A percentile compares a stretch with the other conserved stretches of the same genome.
phyloP scores from a whole-genome alignment of 306 rosid genomes.

The Vigna reflexopilosa region DNA sequence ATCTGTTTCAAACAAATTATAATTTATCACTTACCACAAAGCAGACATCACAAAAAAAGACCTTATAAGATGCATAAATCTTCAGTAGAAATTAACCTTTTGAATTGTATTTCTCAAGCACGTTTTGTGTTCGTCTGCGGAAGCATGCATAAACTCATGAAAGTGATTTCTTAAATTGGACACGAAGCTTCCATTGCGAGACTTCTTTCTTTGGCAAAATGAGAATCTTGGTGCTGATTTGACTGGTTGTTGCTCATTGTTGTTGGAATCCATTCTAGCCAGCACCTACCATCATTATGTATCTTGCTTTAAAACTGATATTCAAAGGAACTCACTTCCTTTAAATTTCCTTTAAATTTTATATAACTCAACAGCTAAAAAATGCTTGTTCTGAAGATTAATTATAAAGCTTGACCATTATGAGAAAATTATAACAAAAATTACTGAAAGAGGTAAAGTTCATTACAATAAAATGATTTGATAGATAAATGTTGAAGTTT shows the following conservation, averaged over 20 bases:
- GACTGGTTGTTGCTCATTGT: constrained; percentile 33
- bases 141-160: constrained; percentile 64
- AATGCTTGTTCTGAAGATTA: neutral
- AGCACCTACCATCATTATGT: constrained; percentile 35
- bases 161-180: constrained; percentile 59
- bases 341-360: neutral
- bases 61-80: neutral
- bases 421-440: constrained; percentile 4
- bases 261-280: constrained; percentile 50
- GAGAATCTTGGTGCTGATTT: constrained; percentile 40
- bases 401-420: neutral
- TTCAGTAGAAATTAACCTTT: constrained; percentile 47
- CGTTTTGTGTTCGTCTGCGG: constrained; percentile 61
- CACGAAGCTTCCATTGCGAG: constrained; percentile 64
- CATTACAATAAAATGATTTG: neutral
- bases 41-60: constrained; percentile 1
- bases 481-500: neutral
- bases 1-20: constrained; percentile 51
- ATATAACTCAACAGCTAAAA: neutral
- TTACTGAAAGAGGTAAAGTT: neutral
- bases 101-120: constrained; percentile 61
- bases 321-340: constrained; percentile 1
- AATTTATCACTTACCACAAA: constrained; percentile 8
- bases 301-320: constrained; percentile 10
- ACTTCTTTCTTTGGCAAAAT: constrained; percentile 65